Evolutionary conservation across 805 yeast species (phyloP).

Genomic region (Sugiyamaella marilandica): DNA sequence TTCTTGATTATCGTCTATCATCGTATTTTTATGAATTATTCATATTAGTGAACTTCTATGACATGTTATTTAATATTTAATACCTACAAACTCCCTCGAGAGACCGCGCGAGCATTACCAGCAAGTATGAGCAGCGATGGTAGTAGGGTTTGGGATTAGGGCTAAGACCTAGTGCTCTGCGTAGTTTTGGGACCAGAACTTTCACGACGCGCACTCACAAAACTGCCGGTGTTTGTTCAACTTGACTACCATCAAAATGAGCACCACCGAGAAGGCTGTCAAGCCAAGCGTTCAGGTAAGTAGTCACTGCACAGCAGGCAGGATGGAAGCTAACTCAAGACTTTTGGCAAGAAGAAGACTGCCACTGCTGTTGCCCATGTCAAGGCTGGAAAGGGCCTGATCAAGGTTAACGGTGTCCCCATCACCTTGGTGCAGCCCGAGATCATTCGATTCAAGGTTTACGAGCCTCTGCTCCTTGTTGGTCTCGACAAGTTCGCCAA

Average conservation of each 20-base stretch:
- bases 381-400: conserved; percentile 98
- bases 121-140: too few species aligned
- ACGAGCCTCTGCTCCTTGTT: conserved; percentile 97
- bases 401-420: conserved; percentile 99
- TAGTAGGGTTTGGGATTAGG: background rate
- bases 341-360: conserved; percentile 99
- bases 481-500: conserved; percentile 98
- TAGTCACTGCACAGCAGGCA: background rate
- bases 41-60: too few species aligned
- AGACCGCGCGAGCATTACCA: too few species aligned
- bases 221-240: conserved; percentile 5
- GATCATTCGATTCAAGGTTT: conserved; percentile 98
- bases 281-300: conserved; percentile 20
- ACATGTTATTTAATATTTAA: too few species aligned
- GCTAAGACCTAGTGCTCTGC: background rate
- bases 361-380: conserved; percentile 99
- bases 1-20: too few species aligned
- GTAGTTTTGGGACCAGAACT: conserved; percentile 1
- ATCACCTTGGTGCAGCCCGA: conserved; percentile 99
- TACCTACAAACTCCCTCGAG: too few species aligned
- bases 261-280: conserved; percentile 14
- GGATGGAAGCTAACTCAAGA: conserved; percentile 42
- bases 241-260: conserved; percentile 9
- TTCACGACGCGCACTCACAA: conserved; percentile 4
- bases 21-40: too few species aligned